phyloP scores from a whole-genome alignment of 2,329 filamentous ascomycete species.

The Ambrosiella beaveri region DNA sequence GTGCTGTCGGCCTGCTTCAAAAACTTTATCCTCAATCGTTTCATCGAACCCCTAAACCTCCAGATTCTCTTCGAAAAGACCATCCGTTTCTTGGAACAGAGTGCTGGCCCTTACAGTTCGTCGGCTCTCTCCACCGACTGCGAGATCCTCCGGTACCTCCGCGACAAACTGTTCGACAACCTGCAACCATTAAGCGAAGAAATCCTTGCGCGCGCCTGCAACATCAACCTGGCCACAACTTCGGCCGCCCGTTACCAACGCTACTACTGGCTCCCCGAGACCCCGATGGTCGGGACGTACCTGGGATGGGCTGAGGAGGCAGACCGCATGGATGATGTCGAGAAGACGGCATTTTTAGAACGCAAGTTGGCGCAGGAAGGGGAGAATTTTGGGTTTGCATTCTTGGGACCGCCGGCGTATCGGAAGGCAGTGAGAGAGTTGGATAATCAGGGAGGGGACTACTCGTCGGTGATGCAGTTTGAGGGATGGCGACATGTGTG shows the following conservation, averaged over 20 bases:
- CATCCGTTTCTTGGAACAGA: conserved; percentile 55
- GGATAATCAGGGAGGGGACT: no score
- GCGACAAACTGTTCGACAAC: conserved; percentile 26
- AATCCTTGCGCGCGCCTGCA: neutral
- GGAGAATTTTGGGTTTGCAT: neutral
- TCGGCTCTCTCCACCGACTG: conserved; percentile 52
- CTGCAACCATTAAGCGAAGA: neutral
- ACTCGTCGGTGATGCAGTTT: no score
- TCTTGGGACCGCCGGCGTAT: neutral
- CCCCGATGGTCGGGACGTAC: no score
- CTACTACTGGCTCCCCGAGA: neutral
- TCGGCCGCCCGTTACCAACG: neutral
- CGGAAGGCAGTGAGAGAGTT: no score
- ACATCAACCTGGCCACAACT: conserved; percentile 7
- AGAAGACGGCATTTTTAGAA: neutral
- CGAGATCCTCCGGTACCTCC: conserved; percentile 47
- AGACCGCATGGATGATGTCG: neutral
- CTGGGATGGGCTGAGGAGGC: neutral
- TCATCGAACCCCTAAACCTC: conserved; percentile 40
- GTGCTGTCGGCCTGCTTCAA: conserved; percentile 70
- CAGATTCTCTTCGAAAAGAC: conserved; percentile 51
- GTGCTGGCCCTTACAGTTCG: conserved; percentile 50
- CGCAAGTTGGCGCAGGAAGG: neutral
- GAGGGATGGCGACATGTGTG: no score
- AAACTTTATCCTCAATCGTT: conserved; percentile 41